These are phyloP conservation scores for Histomonas meleagridis DNA, from an alignment of 208 protist genomes.

Conservation along the genomic window DNA sequence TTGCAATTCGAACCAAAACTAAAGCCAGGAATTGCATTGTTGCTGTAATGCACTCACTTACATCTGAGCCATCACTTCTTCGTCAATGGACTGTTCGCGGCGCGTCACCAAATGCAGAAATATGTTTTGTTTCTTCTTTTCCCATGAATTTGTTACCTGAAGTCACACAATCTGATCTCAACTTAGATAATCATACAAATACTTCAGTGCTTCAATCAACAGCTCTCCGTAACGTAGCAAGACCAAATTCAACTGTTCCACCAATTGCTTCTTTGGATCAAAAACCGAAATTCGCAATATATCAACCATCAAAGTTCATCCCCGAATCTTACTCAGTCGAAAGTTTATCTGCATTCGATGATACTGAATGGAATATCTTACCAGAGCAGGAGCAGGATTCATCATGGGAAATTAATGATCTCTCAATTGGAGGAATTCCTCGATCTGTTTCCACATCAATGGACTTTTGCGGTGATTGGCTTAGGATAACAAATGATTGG, in stretches of 20 bases:
- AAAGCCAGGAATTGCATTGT: conserved; percentile 18
- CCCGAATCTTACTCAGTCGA: background rate
- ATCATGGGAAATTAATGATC: background rate
- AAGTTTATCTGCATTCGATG: background rate
- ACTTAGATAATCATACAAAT: background rate
- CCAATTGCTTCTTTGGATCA: background rate
- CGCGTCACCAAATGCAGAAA: background rate
- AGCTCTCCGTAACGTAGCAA: background rate
- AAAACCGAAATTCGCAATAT: background rate
- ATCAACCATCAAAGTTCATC: background rate
- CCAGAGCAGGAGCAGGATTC: too few species aligned
- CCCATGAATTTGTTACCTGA: background rate
- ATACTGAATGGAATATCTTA: background rate
- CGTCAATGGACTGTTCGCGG: conserved; percentile 4
- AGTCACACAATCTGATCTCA: background rate
- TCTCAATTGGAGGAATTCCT: background rate
- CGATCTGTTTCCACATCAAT: background rate
- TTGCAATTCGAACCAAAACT: background rate
- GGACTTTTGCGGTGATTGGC: background rate
- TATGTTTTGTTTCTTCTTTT: conserved; percentile 20
- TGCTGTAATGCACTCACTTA: background rate
- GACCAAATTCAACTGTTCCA: background rate
- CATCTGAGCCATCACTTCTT: background rate
- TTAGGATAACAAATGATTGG: background rate
- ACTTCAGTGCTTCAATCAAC: background rate